These are phyloP conservation scores for Lasiodiplodia gonubiensis DNA, from an alignment of 2,329 filamentous ascomycete species.

Conservation along the genomic window DNA sequence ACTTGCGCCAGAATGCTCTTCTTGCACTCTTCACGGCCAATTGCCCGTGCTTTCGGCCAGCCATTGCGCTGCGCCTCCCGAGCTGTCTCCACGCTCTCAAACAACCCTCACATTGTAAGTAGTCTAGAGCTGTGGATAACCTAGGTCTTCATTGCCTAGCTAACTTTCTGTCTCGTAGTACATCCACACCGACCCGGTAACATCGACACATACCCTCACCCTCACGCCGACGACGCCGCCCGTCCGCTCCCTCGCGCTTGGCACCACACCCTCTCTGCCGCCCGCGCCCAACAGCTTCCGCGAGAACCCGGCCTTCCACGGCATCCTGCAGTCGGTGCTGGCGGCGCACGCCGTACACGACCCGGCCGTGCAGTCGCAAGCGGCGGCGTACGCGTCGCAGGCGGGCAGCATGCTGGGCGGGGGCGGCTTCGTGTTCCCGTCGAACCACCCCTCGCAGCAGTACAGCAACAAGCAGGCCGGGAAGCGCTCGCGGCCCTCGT, in stretches of 20 bases:
- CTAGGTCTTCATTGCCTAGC: neutral
- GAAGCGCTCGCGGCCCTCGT: slow-evolving; percentile 32
- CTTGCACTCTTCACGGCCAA: slow-evolving; percentile 9
- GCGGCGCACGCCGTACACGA: slow-evolving; percentile 60
- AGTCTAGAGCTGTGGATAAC: neutral
- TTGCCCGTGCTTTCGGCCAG: slow-evolving; percentile 2
- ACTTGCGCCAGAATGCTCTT: slow-evolving; percentile 20
- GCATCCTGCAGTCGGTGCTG: slow-evolving; percentile 62
- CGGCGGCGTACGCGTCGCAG: slow-evolving; percentile 64
- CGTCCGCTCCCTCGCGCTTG: slow-evolving; percentile 60
- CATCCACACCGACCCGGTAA: slow-evolving; percentile 34
- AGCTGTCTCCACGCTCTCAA: slow-evolving; percentile 49
- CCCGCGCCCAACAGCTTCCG: slow-evolving; percentile 62
- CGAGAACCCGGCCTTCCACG: slow-evolving; percentile 62
- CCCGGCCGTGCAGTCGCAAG: slow-evolving; percentile 63
- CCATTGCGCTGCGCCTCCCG: slow-evolving; percentile 1
- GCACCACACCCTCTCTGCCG: slow-evolving; percentile 60
- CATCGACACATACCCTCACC: slow-evolving; percentile 60
- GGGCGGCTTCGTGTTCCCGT: slow-evolving; percentile 54
- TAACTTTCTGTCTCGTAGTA: slow-evolving; percentile 1
- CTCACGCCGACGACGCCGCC: slow-evolving; percentile 62
- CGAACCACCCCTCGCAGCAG: slow-evolving; percentile 27
- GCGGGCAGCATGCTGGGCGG: slow-evolving; percentile 61
- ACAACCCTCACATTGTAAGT: slow-evolving; percentile 51
- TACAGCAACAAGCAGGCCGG: neutral